Conservation (phyloP, 805 yeast species). For the Teunomyces panamensis region DNA sequence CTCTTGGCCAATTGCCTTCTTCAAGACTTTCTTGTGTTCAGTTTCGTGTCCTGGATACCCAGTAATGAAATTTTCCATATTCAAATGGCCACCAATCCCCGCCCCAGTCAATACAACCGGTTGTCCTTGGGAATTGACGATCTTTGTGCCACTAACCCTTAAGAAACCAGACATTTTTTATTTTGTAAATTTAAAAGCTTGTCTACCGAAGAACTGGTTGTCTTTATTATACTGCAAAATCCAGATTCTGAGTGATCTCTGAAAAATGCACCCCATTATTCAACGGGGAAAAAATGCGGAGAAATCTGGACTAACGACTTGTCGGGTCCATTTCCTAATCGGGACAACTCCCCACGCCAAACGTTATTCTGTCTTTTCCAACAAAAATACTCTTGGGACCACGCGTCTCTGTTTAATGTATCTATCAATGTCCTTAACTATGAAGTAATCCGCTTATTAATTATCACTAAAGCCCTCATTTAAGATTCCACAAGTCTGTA, state of each 20-base stretch:
- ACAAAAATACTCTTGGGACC: not conserved
- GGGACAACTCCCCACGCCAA: not conserved
- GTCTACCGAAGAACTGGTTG: not conserved
- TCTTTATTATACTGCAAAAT: not conserved
- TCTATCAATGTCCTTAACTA: not conserved
- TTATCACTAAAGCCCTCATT: too few species aligned
- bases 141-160: constrained; percentile 45
- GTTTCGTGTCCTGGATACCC: constrained; percentile 55
- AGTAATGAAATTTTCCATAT: constrained; percentile 57
- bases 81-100: constrained; percentile 50
- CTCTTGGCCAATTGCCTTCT: constrained; percentile 42
- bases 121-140: constrained; percentile 39
- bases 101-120: constrained; percentile 46
- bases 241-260: not conserved
- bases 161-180: constrained; percentile 19
- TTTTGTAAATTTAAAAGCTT: not conserved
- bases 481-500: too few species aligned
- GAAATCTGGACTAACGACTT: not conserved
- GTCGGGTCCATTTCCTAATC: not conserved
- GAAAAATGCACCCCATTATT: not conserved
- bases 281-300: not conserved
- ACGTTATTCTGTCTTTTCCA: not conserved
- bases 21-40: constrained; percentile 44
- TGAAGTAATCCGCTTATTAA: too few species aligned
- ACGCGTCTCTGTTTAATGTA: not conserved